phyloP scores from a whole-genome alignment of 1,284 basidiomycete species.

The Termitomyces sp. region DNA sequence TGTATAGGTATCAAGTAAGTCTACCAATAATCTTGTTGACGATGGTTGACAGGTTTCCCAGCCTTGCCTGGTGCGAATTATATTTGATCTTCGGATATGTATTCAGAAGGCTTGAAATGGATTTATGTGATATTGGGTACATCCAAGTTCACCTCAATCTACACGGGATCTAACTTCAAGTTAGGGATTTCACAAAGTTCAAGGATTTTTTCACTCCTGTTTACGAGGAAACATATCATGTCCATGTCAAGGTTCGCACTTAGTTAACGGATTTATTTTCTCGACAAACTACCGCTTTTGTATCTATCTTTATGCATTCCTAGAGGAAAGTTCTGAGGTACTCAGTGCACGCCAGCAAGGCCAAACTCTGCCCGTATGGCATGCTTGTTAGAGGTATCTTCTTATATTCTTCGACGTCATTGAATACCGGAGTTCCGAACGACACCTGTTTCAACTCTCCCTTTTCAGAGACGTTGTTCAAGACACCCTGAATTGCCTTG shows the following conservation, averaged over 20 bases:
- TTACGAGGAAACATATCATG: conserved; percentile 23
- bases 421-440: conserved; percentile 57
- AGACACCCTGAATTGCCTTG: conserved; percentile 47
- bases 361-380: conserved; percentile 63
- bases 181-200: conserved; percentile 23
- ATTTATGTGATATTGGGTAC: conserved; percentile 26
- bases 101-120: conserved; percentile 31
- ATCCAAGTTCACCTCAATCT: conserved; percentile 1
- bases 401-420: conserved; percentile 50
- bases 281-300: background rate
- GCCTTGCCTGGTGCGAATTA: conserved; percentile 34
- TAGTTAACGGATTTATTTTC: background rate
- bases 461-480: conserved; percentile 45
- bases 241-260: conserved; percentile 14
- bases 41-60: conserved; percentile 10
- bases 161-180: conserved; percentile 8
- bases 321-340: conserved; percentile 39
- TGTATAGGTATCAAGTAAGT: conserved; percentile 31
- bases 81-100: conserved; percentile 31
- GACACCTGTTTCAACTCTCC: conserved; percentile 54
- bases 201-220: conserved; percentile 30
- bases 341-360: conserved; percentile 42
- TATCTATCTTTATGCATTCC: conserved; percentile 5
- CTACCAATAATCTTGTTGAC: background rate
- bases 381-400: conserved; percentile 54